A percentile compares a stretch with the other conserved stretches of the same genome.
Evolutionary conservation across 768 basidiomycete species (phyloP).

Genomic region (Tulasnella sp.): DNA sequence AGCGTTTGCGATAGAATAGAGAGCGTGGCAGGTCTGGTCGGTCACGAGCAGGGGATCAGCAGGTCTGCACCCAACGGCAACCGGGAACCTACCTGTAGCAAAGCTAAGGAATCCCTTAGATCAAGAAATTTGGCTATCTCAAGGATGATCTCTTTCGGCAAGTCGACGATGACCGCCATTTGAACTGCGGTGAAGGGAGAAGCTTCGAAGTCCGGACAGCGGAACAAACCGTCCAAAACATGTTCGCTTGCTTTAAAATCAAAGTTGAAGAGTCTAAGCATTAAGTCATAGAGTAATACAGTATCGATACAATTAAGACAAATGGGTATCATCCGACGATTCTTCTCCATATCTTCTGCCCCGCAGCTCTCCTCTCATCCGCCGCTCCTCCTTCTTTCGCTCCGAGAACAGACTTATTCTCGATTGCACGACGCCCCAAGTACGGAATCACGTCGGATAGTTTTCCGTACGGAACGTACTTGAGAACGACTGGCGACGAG

Average conservation of each 20-base stretch:
- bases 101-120: not conserved
- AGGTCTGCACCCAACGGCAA: not conserved
- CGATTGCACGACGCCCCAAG: conserved; percentile 78
- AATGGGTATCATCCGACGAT: conserved; percentile 36
- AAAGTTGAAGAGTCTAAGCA: not conserved
- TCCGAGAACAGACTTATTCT: conserved; percentile 87
- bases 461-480: conserved; percentile 45
- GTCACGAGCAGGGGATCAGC: not conserved
- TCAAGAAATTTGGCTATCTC: not conserved
- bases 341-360: conserved; percentile 50
- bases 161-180: not conserved
- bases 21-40: not conserved
- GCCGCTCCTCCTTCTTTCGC: conserved; percentile 52
- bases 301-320: not conserved
- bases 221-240: not conserved
- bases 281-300: not conserved
- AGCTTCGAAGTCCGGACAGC: not conserved
- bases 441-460: conserved; percentile 61
- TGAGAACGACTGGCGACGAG: conserved; percentile 69
- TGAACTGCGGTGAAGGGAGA: not conserved
- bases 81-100: not conserved
- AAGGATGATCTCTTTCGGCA: not conserved
- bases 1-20: not conserved
- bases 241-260: not conserved
- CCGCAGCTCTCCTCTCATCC: conserved; percentile 57